Percentiles rank a stretch among this genome's conserved stretches.
Conservation (phyloP, 148 eudicot species). For the Vaccinium myrtillus region DNA sequence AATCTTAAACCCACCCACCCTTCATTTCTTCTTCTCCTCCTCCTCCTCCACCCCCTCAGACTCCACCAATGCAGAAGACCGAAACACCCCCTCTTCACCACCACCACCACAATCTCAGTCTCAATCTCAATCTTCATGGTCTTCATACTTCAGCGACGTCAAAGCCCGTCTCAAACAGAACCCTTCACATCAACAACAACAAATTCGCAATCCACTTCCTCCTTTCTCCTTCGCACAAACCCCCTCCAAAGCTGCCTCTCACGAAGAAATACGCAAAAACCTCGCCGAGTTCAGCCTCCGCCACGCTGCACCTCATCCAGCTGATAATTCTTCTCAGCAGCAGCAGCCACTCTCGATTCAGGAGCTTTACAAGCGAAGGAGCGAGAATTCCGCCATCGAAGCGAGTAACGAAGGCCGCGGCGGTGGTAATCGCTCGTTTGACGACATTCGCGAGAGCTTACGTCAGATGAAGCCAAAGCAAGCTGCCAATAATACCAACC, state of each 20-base stretch:
- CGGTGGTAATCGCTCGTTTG: slow-evolving; percentile 9
- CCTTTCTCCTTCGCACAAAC: slow-evolving; percentile 5
- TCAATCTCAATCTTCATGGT: slow-evolving; percentile 2
- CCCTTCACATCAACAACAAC: slow-evolving; percentile 20
- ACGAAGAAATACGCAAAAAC: slow-evolving; percentile 42
- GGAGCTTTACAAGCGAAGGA: slow-evolving; percentile 31
- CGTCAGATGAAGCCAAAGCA: background rate
- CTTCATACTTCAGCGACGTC: slow-evolving; percentile 40
- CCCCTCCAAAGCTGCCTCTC: background rate
- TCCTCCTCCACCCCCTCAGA: slow-evolving; percentile 33
- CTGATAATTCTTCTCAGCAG: background rate
- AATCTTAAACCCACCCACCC: slow-evolving; percentile 14
- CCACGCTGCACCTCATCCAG: slow-evolving; percentile 26
- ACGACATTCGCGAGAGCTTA: slow-evolving; percentile 36
- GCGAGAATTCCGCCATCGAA: background rate
- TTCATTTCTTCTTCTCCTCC: slow-evolving; percentile 32
- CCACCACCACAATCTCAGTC: slow-evolving; percentile 10
- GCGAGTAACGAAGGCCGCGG: background rate
- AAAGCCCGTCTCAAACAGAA: slow-evolving; percentile 41
- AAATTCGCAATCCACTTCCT: slow-evolving; percentile 1
- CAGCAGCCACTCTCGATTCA: slow-evolving; percentile 19
- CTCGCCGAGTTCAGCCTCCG: slow-evolving; percentile 46
- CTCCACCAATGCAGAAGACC: slow-evolving; percentile 16
- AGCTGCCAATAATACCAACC: background rate
- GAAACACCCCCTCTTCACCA: slow-evolving; percentile 5